phyloP scores from a whole-genome alignment of 163 green algal genomes.

The Scenedesmus sp. region DNA sequence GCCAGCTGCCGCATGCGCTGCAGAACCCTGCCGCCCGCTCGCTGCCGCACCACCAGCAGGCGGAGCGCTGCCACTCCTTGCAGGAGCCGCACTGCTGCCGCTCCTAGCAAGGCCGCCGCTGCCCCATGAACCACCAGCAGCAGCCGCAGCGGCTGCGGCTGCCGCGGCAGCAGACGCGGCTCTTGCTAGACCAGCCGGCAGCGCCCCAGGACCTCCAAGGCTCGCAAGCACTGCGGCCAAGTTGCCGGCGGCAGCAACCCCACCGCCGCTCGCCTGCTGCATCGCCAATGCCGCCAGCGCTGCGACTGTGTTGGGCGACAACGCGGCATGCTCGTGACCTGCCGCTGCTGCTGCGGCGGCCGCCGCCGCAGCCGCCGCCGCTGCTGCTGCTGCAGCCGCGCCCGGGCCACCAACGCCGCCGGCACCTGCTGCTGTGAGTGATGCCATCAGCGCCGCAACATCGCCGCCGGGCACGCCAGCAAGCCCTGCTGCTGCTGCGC shows the following conservation, averaged over 20 bases:
- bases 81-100: background rate
- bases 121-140: background rate
- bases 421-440: background rate
- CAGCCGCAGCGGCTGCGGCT: too few species aligned
- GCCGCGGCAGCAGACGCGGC: background rate
- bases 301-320: background rate
- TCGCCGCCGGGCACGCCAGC: background rate
- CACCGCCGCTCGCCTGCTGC: background rate
- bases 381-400: background rate
- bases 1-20: background rate
- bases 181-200: background rate
- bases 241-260: background rate
- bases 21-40: background rate
- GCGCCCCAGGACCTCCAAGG: background rate
- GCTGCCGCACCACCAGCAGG: background rate
- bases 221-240: background rate
- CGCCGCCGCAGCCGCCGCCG: constrained; percentile 21
- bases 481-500: background rate
- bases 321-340: background rate
- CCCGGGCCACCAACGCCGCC: background rate
- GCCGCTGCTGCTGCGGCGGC: background rate
- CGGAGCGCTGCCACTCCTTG: background rate
- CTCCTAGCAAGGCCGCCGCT: background rate
- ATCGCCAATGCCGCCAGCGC: background rate
- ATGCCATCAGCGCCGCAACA: background rate